These are phyloP conservation scores for Ophiostoma sp. DNA, from an alignment of 2,329 filamentous ascomycete species.

Conservation along the genomic window DNA sequence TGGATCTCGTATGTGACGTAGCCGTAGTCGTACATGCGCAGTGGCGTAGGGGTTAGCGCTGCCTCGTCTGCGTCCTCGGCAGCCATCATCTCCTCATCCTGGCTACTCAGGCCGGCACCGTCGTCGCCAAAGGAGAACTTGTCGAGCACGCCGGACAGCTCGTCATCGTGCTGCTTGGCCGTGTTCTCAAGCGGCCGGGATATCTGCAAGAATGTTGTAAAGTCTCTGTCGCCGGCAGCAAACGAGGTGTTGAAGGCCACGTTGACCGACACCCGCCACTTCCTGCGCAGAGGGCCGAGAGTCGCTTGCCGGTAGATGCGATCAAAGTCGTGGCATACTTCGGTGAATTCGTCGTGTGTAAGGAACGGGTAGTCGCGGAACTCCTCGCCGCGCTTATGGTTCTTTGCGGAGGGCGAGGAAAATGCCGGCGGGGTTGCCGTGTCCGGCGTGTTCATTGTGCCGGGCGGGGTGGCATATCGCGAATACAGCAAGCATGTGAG, in stretches of 20 bases:
- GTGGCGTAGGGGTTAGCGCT: constrained; percentile 34
- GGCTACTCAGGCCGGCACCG: constrained; percentile 23
- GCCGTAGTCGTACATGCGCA: constrained; percentile 33
- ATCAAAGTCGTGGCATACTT: constrained; percentile 59
- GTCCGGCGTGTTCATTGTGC: constrained; percentile 11
- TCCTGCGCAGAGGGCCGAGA: constrained; percentile 48
- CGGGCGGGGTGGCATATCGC: not conserved
- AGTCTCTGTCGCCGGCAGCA: constrained; percentile 35
- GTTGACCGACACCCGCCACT: constrained; percentile 51
- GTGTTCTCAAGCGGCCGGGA: constrained; percentile 46
- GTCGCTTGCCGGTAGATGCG: constrained; percentile 53
- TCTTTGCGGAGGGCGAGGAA: not conserved
- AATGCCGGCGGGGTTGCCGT: constrained; percentile 5
- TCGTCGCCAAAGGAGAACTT: constrained; percentile 39
- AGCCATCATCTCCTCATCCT: constrained; percentile 11
- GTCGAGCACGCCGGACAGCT: constrained; percentile 44
- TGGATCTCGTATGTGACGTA: constrained; percentile 67
- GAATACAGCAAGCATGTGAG: not conserved
- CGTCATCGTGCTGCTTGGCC: constrained; percentile 33
- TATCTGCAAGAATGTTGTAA: constrained; percentile 52
- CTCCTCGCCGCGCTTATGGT: not conserved
- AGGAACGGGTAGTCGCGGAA: constrained; percentile 49
- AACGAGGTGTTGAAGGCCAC: constrained; percentile 46
- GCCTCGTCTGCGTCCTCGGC: constrained; percentile 34
- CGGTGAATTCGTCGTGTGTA: constrained; percentile 55